phyloP scores from a whole-genome alignment of 2,329 filamentous ascomycete genomes.

The Monascus ruber region DNA sequence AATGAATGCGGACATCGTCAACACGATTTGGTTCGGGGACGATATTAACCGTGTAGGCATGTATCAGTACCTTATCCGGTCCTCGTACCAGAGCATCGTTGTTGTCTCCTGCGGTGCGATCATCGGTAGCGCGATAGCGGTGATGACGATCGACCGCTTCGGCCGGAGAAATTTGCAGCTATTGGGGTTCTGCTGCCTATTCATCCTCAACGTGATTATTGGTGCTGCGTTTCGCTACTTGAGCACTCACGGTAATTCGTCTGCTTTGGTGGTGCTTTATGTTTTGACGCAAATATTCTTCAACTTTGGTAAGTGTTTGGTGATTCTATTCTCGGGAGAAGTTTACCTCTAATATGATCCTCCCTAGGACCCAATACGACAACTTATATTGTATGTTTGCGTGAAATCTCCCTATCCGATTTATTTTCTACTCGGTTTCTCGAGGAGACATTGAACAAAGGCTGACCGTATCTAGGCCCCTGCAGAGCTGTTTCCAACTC shows the following conservation, averaged over 20 bases:
- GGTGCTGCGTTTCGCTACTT: constrained; percentile 3
- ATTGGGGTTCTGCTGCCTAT: constrained; percentile 24
- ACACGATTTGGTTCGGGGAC: constrained; percentile 11
- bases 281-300: constrained; percentile 31
- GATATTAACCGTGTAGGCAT: constrained; percentile 12
- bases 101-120: constrained; percentile 23
- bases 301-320: constrained; percentile 20
- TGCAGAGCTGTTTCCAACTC: constrained; percentile 39
- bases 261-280: constrained; percentile 23
- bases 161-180: constrained; percentile 24
- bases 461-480: constrained; percentile 17
- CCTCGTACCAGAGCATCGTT: constrained; percentile 14
- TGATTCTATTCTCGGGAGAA: not conserved
- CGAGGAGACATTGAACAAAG: not conserved
- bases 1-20: constrained; percentile 14
- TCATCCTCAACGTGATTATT: constrained; percentile 11
- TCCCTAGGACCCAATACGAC: constrained; percentile 13
- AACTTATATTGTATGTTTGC: constrained; percentile 16
- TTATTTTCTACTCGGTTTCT: too few species aligned
- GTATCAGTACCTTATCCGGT: constrained; percentile 12
- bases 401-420: not conserved
- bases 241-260: constrained; percentile 1
- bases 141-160: constrained; percentile 19
- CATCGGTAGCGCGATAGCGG: constrained; percentile 19
- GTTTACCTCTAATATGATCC: not conserved